Evolutionary conservation across 768 basidiomycete species (phyloP), one percentile per base, ranked within the genome.

Genomic region (Lyophyllum semitale): DNA sequence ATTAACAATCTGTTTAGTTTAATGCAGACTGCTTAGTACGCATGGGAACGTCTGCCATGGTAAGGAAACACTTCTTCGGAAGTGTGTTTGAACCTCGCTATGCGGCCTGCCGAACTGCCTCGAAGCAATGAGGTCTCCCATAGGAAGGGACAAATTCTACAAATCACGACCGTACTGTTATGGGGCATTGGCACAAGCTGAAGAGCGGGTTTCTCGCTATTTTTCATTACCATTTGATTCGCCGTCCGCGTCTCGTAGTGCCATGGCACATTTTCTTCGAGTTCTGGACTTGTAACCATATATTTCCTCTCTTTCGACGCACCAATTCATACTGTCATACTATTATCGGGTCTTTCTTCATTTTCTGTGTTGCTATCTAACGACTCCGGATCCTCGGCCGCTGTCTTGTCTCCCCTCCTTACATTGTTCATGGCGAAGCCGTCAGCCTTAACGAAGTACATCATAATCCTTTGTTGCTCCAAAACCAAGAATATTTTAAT

Each of bases 241-340:
- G 35, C 26, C 32, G 29, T 48, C 47, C 45, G 8, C 43, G 41
- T 56, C 37, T 54, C 32, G 55, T 38, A 38, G 45, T 53, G 38
- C 46, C 32, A 48, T 51, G 49, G 58, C 57, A 45, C 53, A 55
- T 51, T 52, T 48, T 55, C 32, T 55, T 48, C 44, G 37, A 51
- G 55, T 59, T 58, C 61, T 59, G 75, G 68, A 72, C 70, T 71
- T 78, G 76, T 78, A 77, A 71, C 69, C 69, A 61, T 75, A 75
- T 68, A 62, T 61, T 60, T 66, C 22, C 63, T 62, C 55, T 62
- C 55, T 49, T 30, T 43, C 48, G 53, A 59, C 49, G 53, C 51
- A 45, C 42, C 38, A 40, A 48, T 37, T 44, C 42, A 30, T 43
- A 49, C 51, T n/a, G 53, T 59, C 59, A 45, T 57, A 62, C 37